Base-by-base conservation (phyloP, 805 yeast genomes). In the Saccharomyces paradoxus region DNA sequence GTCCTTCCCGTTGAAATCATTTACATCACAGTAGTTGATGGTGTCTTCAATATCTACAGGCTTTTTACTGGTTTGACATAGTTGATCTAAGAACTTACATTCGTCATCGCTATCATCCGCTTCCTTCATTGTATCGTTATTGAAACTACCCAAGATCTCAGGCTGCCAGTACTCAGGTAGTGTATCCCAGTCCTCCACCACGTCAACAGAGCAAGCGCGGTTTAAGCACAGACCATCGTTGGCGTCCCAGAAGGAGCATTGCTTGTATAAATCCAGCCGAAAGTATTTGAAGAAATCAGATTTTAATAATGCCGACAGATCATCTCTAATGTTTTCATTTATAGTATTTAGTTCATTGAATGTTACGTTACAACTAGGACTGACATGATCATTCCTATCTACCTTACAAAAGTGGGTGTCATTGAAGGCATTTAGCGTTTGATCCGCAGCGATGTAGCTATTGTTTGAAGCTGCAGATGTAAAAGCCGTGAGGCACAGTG, bases 281-380 rank as follows among this genome's bases (percentile, higher is more conserved):
- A 89, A 94, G 67, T 87, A 89, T 59, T 85, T 81, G 80, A 94
- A 92, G 71, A 88, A 94, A 60, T 91, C 89, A 41, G 89, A 83
- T 48, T 77, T 67, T 8, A 85, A 86, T 48, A 92, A 69, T 6
- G 79, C 71, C 17, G 75, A 64, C n/a, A 92, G 68, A 26, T 77
- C 69, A 0, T 86, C 84, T 51, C 85, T 72, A n/a, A 85, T 71
- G 46, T 74, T 67, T 2, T 58, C 51, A 67, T 86, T 85, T 28
- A 82, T 71, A 2, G 68, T 70, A 63, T 83, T 79, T 30, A 84
- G 77, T 56, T 81, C 79, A 7, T 70, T 62, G 53, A 77, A 76
- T 0, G 77, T 71, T 6, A 71, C 64, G 58, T 74, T 77, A 58
- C 78, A 74, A 44, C 72, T 65, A 0, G 70, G 60, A 13, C 70